These are phyloP conservation scores for Apiospora saccharicola DNA, from an alignment of 2,329 filamentous ascomycete genomes.

Conservation along the genomic window DNA sequence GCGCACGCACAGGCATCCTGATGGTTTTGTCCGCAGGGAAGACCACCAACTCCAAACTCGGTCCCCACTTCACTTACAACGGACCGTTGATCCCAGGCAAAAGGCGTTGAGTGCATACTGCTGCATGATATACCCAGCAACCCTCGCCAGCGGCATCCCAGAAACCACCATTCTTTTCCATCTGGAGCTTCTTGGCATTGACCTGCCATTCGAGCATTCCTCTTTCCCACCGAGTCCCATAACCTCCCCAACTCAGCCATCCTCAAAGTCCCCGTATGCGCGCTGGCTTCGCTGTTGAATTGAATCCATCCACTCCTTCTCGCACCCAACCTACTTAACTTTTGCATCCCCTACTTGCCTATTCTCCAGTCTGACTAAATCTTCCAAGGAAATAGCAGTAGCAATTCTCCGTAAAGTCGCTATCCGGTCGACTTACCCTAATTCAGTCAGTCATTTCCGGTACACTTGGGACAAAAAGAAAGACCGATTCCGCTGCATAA, in stretches of 20 bases:
- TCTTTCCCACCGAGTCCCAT: conserved; percentile 21
- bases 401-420: not conserved
- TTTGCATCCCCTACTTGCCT: conserved; percentile 8
- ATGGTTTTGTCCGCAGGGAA: conserved; percentile 12
- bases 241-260: conserved; percentile 33
- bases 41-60: conserved; percentile 15
- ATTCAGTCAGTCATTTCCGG: conserved; percentile 29
- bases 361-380: conserved; percentile 10
- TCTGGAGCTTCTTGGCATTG: conserved; percentile 23
- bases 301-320: conserved; percentile 34
- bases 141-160: conserved; percentile 14
- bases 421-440: conserved; percentile 14
- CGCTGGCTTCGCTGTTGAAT: conserved; percentile 38
- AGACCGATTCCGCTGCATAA: not conserved
- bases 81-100: conserved; percentile 21
- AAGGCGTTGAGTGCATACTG: conserved; percentile 19
- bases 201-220: conserved; percentile 17
- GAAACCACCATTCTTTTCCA: conserved; percentile 18
- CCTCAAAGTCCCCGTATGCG: conserved; percentile 35
- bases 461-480: not conserved
- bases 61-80: conserved; percentile 20
- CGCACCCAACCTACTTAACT: conserved; percentile 28
- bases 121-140: conserved; percentile 25
- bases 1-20: conserved; percentile 13
- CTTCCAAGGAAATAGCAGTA: conserved; percentile 11